Base-by-base conservation (phyloP, 257 asterid species). In the Solanum pinnatisectum region DNA sequence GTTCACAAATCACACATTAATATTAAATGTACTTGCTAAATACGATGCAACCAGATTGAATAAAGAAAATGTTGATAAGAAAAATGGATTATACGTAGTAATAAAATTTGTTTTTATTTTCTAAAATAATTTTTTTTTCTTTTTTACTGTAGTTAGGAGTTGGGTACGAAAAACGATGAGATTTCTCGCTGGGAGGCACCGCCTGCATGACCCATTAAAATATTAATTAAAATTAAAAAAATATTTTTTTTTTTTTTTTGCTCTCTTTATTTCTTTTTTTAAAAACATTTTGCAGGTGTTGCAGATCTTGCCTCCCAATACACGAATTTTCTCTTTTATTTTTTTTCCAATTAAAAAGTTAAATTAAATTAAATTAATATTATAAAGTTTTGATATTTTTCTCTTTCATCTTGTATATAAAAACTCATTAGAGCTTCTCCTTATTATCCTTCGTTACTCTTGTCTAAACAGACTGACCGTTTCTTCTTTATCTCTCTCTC, bases 371-470 rank as follows among this genome's bases (percentile, higher is more conserved):
- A 84, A 25, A 18, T 33, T 22, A 39, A 37, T 59, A 37, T 36
- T n/a, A 37, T 13, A 67, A 81, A 27, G 18, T 30, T 81, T n/a
- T 9, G 63, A 85, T 63, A 67, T 63, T 63, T 85, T 71, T 67
- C 79, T 85, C 87, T 63, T 42, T 46, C 65, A 6, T 85, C 30
- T 5, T 30, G 40, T 67, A 22, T 67, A 65, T 63, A 63, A 81
- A 88, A 88, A 76, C 86, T 52, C 85, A 84, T 36, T 36, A 22
- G 81, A 27, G 67, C 71, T 59, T 83, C 39, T 68, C 81, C 89
- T 36, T 8, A 2, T 60, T 87, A 87, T 83, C 91, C 94, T 93
- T 93, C 98, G 87, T 92, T 91, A 87, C 90, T 90, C 95, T 85
- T 86, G 90, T 89, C 91, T 90, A 46, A 72, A 72, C 72, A 89